phyloP scores from a whole-genome alignment of 129 eudicot species.

The Centrapalus pauciflorus region DNA sequence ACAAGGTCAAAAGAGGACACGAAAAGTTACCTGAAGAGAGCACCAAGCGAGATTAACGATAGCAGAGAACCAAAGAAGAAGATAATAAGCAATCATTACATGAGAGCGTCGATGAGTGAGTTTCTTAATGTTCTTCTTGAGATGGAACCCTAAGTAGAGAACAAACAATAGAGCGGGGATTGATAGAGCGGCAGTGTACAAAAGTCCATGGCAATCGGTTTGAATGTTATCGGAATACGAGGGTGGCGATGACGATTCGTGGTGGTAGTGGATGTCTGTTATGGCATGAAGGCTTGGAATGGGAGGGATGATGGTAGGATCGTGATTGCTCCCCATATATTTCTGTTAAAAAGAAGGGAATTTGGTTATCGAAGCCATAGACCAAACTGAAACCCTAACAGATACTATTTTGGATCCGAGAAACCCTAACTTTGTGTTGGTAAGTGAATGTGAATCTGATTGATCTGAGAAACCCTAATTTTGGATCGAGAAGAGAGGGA shows the following conservation, averaged over 20 bases:
- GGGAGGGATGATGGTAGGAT: constrained; percentile 17
- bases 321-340: constrained; percentile 4
- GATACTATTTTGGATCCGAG: too few relatives aligned
- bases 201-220: constrained; percentile 52
- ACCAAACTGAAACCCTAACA: constrained; percentile 5
- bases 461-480: constrained; percentile 23
- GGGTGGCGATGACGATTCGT: constrained; percentile 3
- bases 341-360: constrained; percentile 1
- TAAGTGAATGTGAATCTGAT: constrained; percentile 1
- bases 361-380: constrained; percentile 16
- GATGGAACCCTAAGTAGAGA: constrained; percentile 50
- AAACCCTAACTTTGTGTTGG: not conserved
- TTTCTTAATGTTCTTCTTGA: constrained; percentile 49
- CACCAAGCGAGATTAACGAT: constrained; percentile 67
- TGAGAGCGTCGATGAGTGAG: constrained; percentile 48
- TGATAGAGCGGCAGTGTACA: constrained; percentile 50
- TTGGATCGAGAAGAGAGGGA: not conserved
- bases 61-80: constrained; percentile 60
- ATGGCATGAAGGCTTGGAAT: constrained; percentile 15
- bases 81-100: constrained; percentile 63
- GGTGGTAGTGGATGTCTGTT: constrained; percentile 1
- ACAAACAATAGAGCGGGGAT: constrained; percentile 54
- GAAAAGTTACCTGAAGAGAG: constrained; percentile 50
- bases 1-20: not conserved
- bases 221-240: constrained; percentile 3